Evolutionary conservation across 2,329 filamentous ascomycete species (phyloP), one percentile per base, ranked within the genome.

Genomic region (Exophiala dermatitidis): DNA sequence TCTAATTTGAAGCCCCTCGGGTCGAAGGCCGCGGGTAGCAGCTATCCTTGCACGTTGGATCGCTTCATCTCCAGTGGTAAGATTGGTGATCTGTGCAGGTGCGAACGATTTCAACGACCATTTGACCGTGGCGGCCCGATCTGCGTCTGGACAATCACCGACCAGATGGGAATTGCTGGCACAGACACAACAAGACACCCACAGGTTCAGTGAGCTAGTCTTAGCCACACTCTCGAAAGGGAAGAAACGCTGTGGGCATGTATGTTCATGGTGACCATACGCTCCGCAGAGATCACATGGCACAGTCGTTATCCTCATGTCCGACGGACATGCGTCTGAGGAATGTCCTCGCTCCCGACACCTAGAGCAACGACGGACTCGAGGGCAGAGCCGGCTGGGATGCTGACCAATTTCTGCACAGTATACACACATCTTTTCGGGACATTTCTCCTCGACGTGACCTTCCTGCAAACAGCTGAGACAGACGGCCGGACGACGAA

Each of bases 301-400:
- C 44, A 77, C 69, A 26, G 74, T 74, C 51, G 83, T 80, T 10
- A 74, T 74, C 57, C 75, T 76, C 10, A 86, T 72, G 56, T 81
- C 80, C 57, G 84, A 80, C 1, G 67, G 62, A 63, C 85, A 88
- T 5, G 69, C 60, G 1, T 67, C 61, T 12, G 69, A 67, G 47
- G 63, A 61, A 62, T 89, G 85, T 6, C 84, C 85, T 41, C 78
- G 71, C 66, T 84, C 79, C 45, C 74, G 76, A 67, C 85, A 88
- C 63, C 80, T 82, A 46, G 68, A 64, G 60, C 72, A 75, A 58
- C 71, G 64, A 54, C 66, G 63, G 65, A 71, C 70, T 28, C 64
- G 60, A 12, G 72, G 70, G 50, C 72, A 75, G 36, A 68, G 65
- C 32, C 60, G 65, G 50, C 66, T 69, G 52, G 69, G 63, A 54